Evolutionary conservation across 2,329 filamentous ascomycete genomes (phyloP).

Genomic region (Fusarium brevicatenulatum): DNA sequence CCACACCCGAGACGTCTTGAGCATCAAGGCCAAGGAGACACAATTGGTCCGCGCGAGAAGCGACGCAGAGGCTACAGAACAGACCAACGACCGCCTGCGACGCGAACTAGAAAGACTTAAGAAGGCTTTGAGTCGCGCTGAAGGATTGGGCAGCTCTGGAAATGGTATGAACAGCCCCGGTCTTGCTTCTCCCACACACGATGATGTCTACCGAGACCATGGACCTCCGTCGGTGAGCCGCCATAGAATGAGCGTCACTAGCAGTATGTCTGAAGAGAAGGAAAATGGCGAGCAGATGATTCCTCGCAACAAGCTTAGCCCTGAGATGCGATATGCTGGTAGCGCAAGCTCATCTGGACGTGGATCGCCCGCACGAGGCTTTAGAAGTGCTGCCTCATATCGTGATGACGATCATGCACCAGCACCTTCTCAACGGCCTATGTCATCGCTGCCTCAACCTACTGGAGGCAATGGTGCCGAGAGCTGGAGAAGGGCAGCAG

Average conservation of each 20-base stretch:
- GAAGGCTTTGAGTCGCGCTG: constrained; percentile 76
- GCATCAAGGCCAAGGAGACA: constrained; percentile 98
- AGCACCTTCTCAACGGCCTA: constrained; percentile 47
- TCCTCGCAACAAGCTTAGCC: constrained; percentile 63
- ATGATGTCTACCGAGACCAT: constrained; percentile 70
- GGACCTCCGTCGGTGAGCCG: constrained; percentile 53
- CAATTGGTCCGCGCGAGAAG: constrained; percentile 91
- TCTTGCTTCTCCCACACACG: constrained; percentile 63
- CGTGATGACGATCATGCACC: constrained; percentile 50
- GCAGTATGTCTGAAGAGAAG: constrained; percentile 78
- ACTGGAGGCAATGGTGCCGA: constrained; percentile 61
- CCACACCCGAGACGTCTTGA: constrained; percentile 92
- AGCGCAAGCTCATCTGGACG: constrained; percentile 64
- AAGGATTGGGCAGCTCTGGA: constrained; percentile 58
- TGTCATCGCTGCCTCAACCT: constrained; percentile 51
- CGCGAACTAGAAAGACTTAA: constrained; percentile 94
- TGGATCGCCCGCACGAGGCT: constrained; percentile 68
- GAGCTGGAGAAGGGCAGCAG: constrained; percentile 96
- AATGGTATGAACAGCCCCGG: constrained; percentile 53
- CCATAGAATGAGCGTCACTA: constrained; percentile 70
- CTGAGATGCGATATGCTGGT: constrained; percentile 63
- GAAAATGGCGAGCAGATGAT: constrained; percentile 71
- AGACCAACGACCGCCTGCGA: constrained; percentile 83
- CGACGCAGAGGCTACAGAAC: constrained; percentile 89
- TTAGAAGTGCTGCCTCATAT: constrained; percentile 51